Evolutionary conservation across 2,329 filamentous ascomycete genomes (phyloP).

Genomic region (Thelonectria olida): DNA sequence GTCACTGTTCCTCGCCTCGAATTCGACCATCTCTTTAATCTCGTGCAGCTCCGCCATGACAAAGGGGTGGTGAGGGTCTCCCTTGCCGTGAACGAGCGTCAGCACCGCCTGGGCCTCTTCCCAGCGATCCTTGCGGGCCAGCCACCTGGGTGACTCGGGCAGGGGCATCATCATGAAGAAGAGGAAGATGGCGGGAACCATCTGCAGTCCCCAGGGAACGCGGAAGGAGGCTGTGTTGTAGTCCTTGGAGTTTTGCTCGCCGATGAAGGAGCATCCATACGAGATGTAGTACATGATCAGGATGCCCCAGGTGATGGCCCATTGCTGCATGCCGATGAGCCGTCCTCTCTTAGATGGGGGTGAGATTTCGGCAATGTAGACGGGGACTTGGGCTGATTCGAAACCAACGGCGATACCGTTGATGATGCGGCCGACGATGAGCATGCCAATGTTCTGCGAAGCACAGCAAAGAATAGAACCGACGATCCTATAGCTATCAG

Average conservation of each 20-base stretch:
- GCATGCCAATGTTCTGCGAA: constrained; percentile 49
- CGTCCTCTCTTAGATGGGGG: constrained; percentile 62
- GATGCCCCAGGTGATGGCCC: constrained; percentile 72
- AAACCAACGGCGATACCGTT: constrained; percentile 72
- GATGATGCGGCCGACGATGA: constrained; percentile 63
- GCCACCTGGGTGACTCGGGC: constrained; percentile 71
- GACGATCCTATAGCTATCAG: constrained; percentile 49
- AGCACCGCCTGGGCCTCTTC: constrained; percentile 64
- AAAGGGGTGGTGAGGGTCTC: constrained; percentile 70
- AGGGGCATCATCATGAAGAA: constrained; percentile 67
- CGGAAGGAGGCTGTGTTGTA: constrained; percentile 67
- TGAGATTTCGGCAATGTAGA: constrained; percentile 72
- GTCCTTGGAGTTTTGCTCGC: constrained; percentile 39
- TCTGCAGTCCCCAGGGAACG: constrained; percentile 72
- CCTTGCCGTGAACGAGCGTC: constrained; percentile 71
- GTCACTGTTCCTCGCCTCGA: constrained; percentile 75
- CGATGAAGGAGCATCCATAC: constrained; percentile 70
- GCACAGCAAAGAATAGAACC: constrained; percentile 58
- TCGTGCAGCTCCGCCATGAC: constrained; percentile 75
- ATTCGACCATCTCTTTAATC: constrained; percentile 77
- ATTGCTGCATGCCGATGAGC: constrained; percentile 76
- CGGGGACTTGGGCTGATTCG: constrained; percentile 68
- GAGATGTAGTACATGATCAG: constrained; percentile 70
- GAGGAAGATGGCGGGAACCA: constrained; percentile 68
- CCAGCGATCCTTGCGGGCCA: constrained; percentile 69